phyloP scores from a whole-genome alignment of 345 rosid genomes.

The Abelmoschus esculentus region DNA sequence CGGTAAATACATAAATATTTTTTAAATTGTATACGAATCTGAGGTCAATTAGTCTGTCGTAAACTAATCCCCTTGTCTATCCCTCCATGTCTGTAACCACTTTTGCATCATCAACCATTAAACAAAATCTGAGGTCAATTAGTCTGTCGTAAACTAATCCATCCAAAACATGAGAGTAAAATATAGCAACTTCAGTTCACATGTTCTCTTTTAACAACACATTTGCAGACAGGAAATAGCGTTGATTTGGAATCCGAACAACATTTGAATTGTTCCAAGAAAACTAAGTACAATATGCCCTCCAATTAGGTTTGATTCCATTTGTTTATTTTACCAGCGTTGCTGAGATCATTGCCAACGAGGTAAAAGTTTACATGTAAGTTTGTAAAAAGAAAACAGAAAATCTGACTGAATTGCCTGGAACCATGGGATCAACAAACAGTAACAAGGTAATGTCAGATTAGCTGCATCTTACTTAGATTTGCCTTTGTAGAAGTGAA shows the following conservation, averaged over 20 bases:
- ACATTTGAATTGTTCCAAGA: not conserved
- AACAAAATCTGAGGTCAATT: not conserved
- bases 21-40: too few species aligned
- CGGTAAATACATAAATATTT: too few species aligned
- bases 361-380: slow-evolving; percentile 1
- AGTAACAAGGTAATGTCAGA: not conserved
- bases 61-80: too few species aligned
- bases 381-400: too few species aligned
- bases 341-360: not conserved
- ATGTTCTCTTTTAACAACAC: slow-evolving; percentile 18
- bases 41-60: too few species aligned
- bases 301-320: not conserved
- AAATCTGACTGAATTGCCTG: too few species aligned
- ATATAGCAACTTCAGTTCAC: too few species aligned
- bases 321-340: not conserved
- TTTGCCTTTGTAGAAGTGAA: slow-evolving; percentile 3
- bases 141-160: not conserved
- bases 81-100: not conserved
- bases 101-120: not conserved
- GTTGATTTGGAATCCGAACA: too few species aligned
- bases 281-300: not conserved
- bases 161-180: slow-evolving; percentile 1
- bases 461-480: slow-evolving; percentile 14
- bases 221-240: not conserved
- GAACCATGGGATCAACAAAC: not conserved